Base-by-base conservation (phyloP, 768 basidiomycete genomes). In the Chalciporus pseudorubinellus region DNA sequence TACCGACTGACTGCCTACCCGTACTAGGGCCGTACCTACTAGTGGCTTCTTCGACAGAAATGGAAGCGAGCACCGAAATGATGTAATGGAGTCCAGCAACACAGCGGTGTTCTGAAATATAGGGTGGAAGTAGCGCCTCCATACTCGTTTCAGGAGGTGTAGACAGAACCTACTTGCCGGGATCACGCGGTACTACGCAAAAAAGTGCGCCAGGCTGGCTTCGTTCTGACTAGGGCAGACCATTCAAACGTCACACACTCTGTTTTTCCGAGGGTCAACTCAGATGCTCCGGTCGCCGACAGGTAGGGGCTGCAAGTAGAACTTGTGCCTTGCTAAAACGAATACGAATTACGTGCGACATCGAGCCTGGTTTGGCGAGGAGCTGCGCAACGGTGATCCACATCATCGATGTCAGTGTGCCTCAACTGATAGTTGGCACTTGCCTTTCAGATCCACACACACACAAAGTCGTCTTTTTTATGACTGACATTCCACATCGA, bases 111-210 rank as follows among this genome's bases (percentile, higher is more conserved):
- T 53, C 58, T 52, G 48, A 21, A 29, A 51, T 55, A 36, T 52
- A 31, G 46, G 29, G 48, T 64, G 62, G 51, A 58, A 50, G 20
- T n/a, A n/a, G n/a, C 7, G 50, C 51, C 56, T 64, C 62, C 61
- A 64, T 64, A 55, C 56, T 39, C 60, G 63, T 65, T 63, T 63
- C 61, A 63, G 50, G 43, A 55, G 47, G 44, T 45, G 20, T 42
- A 44, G 41, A 44, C 50, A 59, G 50, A 61, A 59, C 62, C 47
- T 63, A 55, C 58, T 64, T 66, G 61, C 62, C 64, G 62, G 50
- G n/a, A 60, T 64, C 62, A 60, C 62, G 51, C 60, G 62, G 47
- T 10, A 10, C 41, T 48, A 54, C 19, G 43, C 51, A 57, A 46
- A 31, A 11, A 31, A 14, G n/a, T 31, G 31, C 31, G 31, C 13